Evolutionary conservation across 257 asterid species (phyloP).

Genomic region (Solanum appendiculatum): DNA sequence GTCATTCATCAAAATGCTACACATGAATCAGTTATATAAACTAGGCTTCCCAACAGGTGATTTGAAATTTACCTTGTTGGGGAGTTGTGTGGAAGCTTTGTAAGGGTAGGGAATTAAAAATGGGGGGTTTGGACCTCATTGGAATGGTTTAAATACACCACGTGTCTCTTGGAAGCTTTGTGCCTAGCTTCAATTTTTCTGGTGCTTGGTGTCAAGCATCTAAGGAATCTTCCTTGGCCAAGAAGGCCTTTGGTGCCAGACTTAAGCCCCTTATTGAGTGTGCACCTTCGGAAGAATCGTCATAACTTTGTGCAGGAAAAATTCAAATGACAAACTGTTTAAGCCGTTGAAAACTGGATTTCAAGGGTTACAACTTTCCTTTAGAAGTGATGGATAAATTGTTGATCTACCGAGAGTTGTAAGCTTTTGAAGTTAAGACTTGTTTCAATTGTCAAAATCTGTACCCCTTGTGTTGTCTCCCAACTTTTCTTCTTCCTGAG

Average conservation of each 20-base stretch:
- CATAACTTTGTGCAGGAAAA: too few species aligned
- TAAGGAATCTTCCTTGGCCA: too few species aligned
- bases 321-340: background rate
- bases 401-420: background rate
- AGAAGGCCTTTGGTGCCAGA: too few species aligned
- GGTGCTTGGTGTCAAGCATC: too few species aligned
- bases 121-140: background rate
- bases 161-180: too few species aligned
- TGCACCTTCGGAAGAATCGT: background rate
- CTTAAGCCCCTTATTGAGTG: background rate
- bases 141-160: background rate
- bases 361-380: background rate
- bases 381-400: background rate
- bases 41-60: background rate
- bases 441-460: background rate
- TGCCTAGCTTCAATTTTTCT: too few species aligned
- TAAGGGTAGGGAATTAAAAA: background rate
- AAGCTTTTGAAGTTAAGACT: background rate
- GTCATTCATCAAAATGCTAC: background rate
- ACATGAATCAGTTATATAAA: background rate
- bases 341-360: background rate
- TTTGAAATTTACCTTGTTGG: background rate
- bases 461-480: background rate
- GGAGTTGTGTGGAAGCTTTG: background rate
- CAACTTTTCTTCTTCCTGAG: background rate